These are phyloP conservation scores for Polytrichum formosum DNA, from an alignment of 225 moss, liverwort and hornwort genomes.

Conservation along the genomic window DNA sequence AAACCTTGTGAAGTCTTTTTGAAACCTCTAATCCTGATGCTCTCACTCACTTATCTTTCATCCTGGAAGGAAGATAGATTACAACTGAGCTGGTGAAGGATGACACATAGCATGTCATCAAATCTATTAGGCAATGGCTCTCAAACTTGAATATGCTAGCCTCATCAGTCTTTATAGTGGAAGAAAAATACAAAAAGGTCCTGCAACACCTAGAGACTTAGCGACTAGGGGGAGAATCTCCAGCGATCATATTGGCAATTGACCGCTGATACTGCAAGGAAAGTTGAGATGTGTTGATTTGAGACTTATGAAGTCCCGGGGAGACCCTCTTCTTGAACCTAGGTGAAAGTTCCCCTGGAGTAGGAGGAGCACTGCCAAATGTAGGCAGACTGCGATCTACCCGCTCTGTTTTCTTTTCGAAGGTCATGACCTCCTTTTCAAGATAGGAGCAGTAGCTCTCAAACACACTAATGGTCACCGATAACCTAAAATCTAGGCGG, in stretches of 20 bases:
- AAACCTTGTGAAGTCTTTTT: neutral
- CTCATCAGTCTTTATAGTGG: neutral
- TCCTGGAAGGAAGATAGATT: neutral
- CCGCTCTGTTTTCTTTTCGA: conserved; percentile 45
- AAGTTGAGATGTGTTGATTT: conserved; percentile 19
- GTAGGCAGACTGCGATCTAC: conserved; percentile 62
- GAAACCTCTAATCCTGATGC: neutral
- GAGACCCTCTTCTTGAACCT: conserved; percentile 22
- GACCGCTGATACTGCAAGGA: conserved; percentile 37
- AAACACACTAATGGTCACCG: conserved; percentile 65
- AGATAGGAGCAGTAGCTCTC: conserved; percentile 89
- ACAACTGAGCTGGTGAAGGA: conserved; percentile 1
- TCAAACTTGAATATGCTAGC: conserved; percentile 4
- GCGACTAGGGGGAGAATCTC: conserved; percentile 21
- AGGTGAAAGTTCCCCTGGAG: conserved; percentile 25
- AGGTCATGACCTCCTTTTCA: conserved; percentile 72
- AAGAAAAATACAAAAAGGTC: no score
- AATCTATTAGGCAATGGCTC: neutral
- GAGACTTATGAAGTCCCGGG: conserved; percentile 19
- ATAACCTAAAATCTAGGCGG: conserved; percentile 82
- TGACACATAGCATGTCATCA: neutral
- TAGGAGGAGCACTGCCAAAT: conserved; percentile 37
- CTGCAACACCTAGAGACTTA: neutral
- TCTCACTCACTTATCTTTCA: neutral
- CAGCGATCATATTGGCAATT: conserved; percentile 27